These are phyloP conservation scores for Cyberlindnera nakhonratchasimensis DNA, from an alignment of 805 yeast species.

Conservation along the genomic window DNA sequence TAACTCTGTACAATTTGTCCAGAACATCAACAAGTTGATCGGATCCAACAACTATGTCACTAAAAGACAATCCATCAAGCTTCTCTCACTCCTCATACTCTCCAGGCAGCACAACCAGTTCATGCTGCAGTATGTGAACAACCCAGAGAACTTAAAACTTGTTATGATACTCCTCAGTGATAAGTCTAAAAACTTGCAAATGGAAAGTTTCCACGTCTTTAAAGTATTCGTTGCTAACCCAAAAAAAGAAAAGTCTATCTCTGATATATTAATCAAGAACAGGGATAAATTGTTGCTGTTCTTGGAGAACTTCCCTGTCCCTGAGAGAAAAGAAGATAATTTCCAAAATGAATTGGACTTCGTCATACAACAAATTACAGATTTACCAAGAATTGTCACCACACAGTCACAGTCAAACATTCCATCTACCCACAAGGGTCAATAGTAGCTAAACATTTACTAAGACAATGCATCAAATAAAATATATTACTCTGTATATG, in stretches of 20 bases:
- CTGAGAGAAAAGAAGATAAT: constrained; percentile 55
- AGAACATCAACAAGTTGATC: constrained; percentile 63
- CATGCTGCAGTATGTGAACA: constrained; percentile 74
- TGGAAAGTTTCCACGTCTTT: constrained; percentile 90
- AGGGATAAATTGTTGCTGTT: constrained; percentile 71
- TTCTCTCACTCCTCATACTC: constrained; percentile 68
- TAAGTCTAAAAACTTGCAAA: constrained; percentile 82
- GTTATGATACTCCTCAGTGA: constrained; percentile 86
- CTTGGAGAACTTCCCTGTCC: constrained; percentile 60
- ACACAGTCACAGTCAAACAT: too few relatives aligned
- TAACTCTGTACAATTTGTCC: constrained; percentile 57
- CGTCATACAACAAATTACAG: constrained; percentile 69
- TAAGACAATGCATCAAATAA: background rate
- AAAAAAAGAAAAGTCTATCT: constrained; percentile 71
- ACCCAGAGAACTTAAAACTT: constrained; percentile 77
- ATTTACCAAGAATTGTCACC: constrained; percentile 55
- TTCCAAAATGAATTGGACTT: constrained; percentile 79
- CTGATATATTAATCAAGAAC: constrained; percentile 81
- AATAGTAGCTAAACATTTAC: background rate
- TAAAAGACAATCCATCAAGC: constrained; percentile 81
- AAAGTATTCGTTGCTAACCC: constrained; percentile 97
- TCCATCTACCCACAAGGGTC: background rate
- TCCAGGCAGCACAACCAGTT: constrained; percentile 66
- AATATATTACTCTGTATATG: too few relatives aligned
- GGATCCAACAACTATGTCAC: constrained; percentile 84